Conservation (phyloP, 1,284 basidiomycete genomes). For the Rugosomyces carneus region DNA sequence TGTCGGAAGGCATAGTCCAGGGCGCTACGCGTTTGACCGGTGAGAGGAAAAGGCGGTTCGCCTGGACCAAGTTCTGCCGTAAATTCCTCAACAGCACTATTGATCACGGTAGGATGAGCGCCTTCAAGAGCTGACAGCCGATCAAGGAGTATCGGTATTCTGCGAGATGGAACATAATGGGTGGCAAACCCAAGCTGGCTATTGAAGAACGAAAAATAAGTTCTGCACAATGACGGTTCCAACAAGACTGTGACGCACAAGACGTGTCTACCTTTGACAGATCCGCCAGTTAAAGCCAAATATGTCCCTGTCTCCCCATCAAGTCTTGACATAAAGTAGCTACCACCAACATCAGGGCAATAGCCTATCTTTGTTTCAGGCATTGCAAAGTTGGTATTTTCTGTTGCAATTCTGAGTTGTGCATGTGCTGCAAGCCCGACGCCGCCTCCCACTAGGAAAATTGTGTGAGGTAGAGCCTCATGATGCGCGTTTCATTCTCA, state of each 20-base stretch:
- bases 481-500: constrained; percentile 33
- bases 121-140: constrained; percentile 56
- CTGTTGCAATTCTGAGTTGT: constrained; percentile 89
- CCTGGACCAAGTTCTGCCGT: constrained; percentile 51
- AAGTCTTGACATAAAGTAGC: constrained; percentile 82
- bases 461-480: constrained; percentile 4
- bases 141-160: constrained; percentile 64
- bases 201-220: constrained; percentile 4
- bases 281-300: constrained; percentile 83
- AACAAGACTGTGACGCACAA: constrained; percentile 57
- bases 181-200: constrained; percentile 90
- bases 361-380: constrained; percentile 93
- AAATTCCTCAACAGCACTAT: constrained; percentile 65
- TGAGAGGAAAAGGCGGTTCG: constrained; percentile 52
- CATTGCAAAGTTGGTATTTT: constrained; percentile 93
- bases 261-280: constrained; percentile 69
- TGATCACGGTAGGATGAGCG: constrained; percentile 34
- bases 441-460: constrained; percentile 84
- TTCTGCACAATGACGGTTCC: not conserved
- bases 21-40: constrained; percentile 61
- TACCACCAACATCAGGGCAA: constrained; percentile 89
- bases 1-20: constrained; percentile 77
- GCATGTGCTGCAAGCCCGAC: constrained; percentile 89
- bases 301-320: constrained; percentile 94
- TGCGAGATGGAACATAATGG: constrained; percentile 78